Evolutionary conservation across 495 filamentous ascomycete species (phyloP).

Genomic region (Usnea hakonensis): DNA sequence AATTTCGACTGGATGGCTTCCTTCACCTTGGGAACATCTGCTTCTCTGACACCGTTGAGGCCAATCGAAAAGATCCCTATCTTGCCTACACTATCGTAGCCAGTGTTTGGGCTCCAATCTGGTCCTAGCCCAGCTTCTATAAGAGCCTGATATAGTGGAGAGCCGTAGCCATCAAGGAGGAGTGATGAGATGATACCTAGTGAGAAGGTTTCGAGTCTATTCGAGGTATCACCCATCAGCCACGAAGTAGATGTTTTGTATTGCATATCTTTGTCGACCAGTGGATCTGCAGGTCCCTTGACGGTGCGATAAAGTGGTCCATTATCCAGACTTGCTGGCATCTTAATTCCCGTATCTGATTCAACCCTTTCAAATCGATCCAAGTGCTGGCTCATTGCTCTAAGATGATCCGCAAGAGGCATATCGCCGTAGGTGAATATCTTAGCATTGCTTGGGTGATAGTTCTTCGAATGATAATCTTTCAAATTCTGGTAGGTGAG

Average conservation of each 20-base stretch:
- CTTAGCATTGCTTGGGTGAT: slow-evolving; percentile 94
- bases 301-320: slow-evolving; percentile 63
- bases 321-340: slow-evolving; percentile 61
- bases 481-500: slow-evolving; percentile 80
- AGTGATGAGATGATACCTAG: slow-evolving; percentile 71
- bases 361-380: slow-evolving; percentile 59
- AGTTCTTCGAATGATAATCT: slow-evolving; percentile 81
- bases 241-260: slow-evolving; percentile 90
- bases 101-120: slow-evolving; percentile 90
- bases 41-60: slow-evolving; percentile 73
- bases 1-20: slow-evolving; percentile 62
- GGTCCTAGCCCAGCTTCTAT: slow-evolving; percentile 87
- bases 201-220: slow-evolving; percentile 82
- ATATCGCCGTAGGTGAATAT: slow-evolving; percentile 93
- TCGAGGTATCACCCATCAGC: slow-evolving; percentile 73
- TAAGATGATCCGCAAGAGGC: slow-evolving; percentile 70
- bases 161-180: slow-evolving; percentile 87
- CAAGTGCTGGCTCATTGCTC: slow-evolving; percentile 65
- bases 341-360: slow-evolving; percentile 63
- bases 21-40: slow-evolving; percentile 69
- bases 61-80: slow-evolving; percentile 83
- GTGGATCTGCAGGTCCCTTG: slow-evolving; percentile 77
- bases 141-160: slow-evolving; percentile 82
- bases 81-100: slow-evolving; percentile 70
- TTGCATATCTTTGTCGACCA: slow-evolving; percentile 77